Base-by-base conservation (phyloP, 768 basidiomycete species). In the Serpula lacrymans region DNA sequence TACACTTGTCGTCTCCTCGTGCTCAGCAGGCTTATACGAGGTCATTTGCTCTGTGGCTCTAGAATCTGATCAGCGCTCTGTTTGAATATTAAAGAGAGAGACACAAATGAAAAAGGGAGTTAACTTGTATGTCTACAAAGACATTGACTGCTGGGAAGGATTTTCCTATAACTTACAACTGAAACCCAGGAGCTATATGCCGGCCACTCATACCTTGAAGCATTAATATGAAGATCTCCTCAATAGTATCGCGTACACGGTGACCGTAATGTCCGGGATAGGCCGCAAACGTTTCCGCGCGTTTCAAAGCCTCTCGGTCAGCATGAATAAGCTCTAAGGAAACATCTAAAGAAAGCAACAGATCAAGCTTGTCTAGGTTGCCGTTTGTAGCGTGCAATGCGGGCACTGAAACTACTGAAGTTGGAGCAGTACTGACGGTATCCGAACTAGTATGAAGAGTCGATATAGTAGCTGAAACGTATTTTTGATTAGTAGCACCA, bases 281-380 rank as follows among this genome's bases (percentile, higher is more conserved):
- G 7, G 75, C 77, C 0, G 78, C 70, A 59, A 98, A 99, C 2
- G 84, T 91, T 56, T 99, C 92, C 2, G 90, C 82, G 10, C 96
- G 80, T 62, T 98, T 97, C 29, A 94, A 73, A 0, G 86, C 78
- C 46, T 96, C 93, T 37, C 94, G 85, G 54, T 91, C 85, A 0
- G 89, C 84, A 47, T 98, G 94, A 41, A 99, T 94, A 26, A 99
- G 75, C 53, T 93, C 85, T 0, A 99, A 72, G 0, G 92, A 89
- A 11, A 84, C 77, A 55, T 97, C 94, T 10, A 99, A 78, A 4
- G 93, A 97, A 12, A 99, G 80, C 3, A 97, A 66, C 5, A 96
- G 74, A 51, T 98, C 93, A 3, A 99, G 74, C 29, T 80, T 76
- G 51, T 76, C 67, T 53, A 71, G 57, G 41, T 43, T 43, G 48